Conservation (phyloP, 176 grass and related monocot genomes). For the Carex kokanica region DNA sequence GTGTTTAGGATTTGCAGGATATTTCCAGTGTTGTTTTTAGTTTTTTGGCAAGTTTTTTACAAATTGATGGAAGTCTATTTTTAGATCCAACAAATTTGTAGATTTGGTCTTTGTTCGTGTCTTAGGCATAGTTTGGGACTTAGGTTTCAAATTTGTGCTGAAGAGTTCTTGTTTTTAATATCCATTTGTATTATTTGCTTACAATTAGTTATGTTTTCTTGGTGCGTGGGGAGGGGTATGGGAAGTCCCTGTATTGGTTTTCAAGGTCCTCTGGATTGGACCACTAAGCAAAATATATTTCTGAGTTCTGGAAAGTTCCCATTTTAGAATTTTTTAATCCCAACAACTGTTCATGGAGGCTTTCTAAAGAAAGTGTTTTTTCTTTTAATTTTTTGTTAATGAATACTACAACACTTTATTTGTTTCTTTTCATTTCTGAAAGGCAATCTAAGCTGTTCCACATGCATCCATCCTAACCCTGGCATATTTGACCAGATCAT, state of each 20-base stretch:
- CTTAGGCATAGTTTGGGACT: background rate
- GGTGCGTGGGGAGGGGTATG: background rate
- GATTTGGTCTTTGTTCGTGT: background rate
- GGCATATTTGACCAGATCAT: constrained; percentile 21
- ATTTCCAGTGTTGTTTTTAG: no score
- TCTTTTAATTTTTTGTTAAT: background rate
- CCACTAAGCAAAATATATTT: background rate
- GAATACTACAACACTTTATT: background rate
- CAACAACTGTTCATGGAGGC: background rate
- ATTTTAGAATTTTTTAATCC: background rate
- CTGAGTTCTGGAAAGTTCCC: background rate
- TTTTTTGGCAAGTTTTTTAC: background rate
- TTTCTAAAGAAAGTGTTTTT: background rate
- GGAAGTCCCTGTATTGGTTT: background rate
- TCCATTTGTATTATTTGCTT: background rate
- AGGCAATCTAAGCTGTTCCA: constrained; percentile 16
- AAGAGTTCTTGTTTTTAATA: background rate
- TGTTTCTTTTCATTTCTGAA: background rate
- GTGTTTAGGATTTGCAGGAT: background rate
- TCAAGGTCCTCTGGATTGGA: background rate
- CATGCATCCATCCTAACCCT: background rate
- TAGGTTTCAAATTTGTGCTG: background rate
- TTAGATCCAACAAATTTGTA: background rate
- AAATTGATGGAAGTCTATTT: background rate
- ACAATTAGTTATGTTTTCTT: background rate